Evolutionary conservation across 2,329 filamentous ascomycete species (phyloP).

Genomic region (Pseudogymnoascus sp.): DNA sequence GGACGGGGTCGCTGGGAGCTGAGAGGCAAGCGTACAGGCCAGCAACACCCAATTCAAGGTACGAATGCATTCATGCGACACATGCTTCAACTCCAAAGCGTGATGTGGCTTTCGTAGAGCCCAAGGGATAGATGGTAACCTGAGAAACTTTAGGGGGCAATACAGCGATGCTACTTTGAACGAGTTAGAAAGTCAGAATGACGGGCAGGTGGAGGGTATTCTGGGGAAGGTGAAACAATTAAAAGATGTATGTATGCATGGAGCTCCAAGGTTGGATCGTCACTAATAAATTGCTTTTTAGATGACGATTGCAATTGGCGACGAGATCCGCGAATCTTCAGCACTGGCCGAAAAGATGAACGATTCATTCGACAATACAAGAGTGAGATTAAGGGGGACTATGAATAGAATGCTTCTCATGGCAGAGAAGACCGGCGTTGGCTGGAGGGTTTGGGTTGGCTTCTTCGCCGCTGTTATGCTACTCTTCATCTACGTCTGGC

Average conservation of each 20-base stretch:
- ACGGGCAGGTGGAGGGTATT: conserved; percentile 82
- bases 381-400: conserved; percentile 73
- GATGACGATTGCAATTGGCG: conserved; percentile 88
- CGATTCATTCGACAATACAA: conserved; percentile 80
- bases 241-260: conserved; percentile 62
- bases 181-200: conserved; percentile 93
- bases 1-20: conserved; percentile 25
- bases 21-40: conserved; percentile 44
- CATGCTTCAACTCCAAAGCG: background rate
- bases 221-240: conserved; percentile 80
- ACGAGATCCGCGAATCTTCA: conserved; percentile 87
- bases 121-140: background rate
- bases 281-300: conserved; percentile 29
- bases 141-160: conserved; percentile 55
- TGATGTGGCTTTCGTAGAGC: background rate
- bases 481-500: conserved; percentile 88
- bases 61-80: conserved; percentile 23
- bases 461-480: conserved; percentile 80
- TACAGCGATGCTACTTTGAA: conserved; percentile 88
- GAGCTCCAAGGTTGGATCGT: background rate
- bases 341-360: conserved; percentile 93
- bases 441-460: conserved; percentile 86
- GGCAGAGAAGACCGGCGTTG: conserved; percentile 88
- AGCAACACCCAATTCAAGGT: conserved; percentile 66
- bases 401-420: conserved; percentile 97